Evolutionary conservation across 2,329 filamentous ascomycete genomes (phyloP), one percentile per base, ranked within the genome.

Genomic region (Arthrobotrys entomopaga): DNA sequence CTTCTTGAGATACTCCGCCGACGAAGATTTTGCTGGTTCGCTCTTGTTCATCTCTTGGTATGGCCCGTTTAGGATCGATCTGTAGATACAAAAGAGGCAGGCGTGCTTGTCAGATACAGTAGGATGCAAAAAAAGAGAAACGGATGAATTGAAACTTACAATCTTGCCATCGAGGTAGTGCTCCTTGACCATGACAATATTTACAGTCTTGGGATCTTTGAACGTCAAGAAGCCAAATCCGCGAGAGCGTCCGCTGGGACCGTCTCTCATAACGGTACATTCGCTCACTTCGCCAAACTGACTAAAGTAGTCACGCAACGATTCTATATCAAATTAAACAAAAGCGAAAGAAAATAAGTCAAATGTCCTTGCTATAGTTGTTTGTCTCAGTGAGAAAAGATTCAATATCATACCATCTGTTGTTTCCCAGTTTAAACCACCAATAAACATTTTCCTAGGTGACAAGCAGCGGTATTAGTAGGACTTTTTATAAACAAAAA

Each of bases 111-210:
- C 8, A 38, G 56, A 54, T 50, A 20, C 15, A 19, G 1, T 13
- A 57, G 34, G 42, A 34, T 49, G 6, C n/a, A 13, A 40, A 40
- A 7, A 40, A 13, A 10, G 13, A 19, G 42, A 15, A 10, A 46
- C 16, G 69, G 43, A 49, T 48, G 13, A 13, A 46, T 19, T 2
- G 13, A 13, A 46, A 84, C 91, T 85, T 87, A 98, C 95, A 82
- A 99, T 97, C 83, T 99, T 99, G 76, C 95, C 95, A 81, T 99
- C 95, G 20, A 99, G 87, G 79, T 94, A 96, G 82, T 99, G 95
- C 81, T 99, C 95, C 83, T 99, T 99, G 76, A 99, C 95, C 95
- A 99, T 99, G 77, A 99, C 95, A 78, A 93, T 96, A 81, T 99
- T 99, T 77, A 99, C 95, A 2, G 92, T 97, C 84, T 97, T 97